phyloP scores from a whole-genome alignment of 371 early-diverging fungal genomes.

The Syncephalastrum sp. region DNA sequence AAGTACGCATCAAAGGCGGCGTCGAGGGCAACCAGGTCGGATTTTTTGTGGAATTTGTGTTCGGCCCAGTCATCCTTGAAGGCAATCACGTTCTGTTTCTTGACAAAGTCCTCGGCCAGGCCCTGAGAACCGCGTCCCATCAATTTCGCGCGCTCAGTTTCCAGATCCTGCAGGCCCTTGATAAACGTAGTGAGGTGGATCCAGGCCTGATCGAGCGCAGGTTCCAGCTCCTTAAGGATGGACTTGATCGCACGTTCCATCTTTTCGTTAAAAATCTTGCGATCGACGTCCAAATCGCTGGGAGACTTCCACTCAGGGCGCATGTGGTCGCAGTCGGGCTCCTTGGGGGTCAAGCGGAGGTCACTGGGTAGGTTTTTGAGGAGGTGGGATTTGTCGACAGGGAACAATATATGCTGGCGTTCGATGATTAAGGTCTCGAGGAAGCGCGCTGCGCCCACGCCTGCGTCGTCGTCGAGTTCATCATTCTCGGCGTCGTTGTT shows the following conservation, averaged over 20 bases:
- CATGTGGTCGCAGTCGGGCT: conserved; percentile 70
- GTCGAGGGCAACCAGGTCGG: conserved; percentile 53
- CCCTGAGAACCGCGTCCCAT: conserved; percentile 29
- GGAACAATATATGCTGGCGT: conserved; percentile 54
- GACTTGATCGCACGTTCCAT: conserved; percentile 33
- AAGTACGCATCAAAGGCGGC: conserved; percentile 50
- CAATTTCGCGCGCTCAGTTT: conserved; percentile 19
- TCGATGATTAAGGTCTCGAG: conserved; percentile 56
- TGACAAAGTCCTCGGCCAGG: conserved; percentile 19
- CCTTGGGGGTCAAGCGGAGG: conserved; percentile 63
- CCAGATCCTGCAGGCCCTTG: conserved; percentile 24
- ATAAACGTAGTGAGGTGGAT: conserved; percentile 42
- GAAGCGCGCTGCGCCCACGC: conserved; percentile 57
- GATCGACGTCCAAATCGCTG: conserved; percentile 67
- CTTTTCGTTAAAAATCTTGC: conserved; percentile 63
- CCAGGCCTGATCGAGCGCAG: conserved; percentile 31
- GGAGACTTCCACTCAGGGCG: conserved; percentile 65
- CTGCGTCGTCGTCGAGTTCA: conserved; percentile 48
- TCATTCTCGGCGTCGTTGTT: conserved; percentile 45
- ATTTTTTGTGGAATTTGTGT: conserved; percentile 3
- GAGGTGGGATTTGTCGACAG: conserved; percentile 61
- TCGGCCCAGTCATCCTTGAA: conserved; percentile 30
- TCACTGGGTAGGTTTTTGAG: conserved; percentile 67
- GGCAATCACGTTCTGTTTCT: conserved; percentile 17
- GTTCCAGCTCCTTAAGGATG: conserved; percentile 30